Evolutionary conservation across 2,329 filamentous ascomycete genomes (phyloP).

Genomic region (Alternaria panax): DNA sequence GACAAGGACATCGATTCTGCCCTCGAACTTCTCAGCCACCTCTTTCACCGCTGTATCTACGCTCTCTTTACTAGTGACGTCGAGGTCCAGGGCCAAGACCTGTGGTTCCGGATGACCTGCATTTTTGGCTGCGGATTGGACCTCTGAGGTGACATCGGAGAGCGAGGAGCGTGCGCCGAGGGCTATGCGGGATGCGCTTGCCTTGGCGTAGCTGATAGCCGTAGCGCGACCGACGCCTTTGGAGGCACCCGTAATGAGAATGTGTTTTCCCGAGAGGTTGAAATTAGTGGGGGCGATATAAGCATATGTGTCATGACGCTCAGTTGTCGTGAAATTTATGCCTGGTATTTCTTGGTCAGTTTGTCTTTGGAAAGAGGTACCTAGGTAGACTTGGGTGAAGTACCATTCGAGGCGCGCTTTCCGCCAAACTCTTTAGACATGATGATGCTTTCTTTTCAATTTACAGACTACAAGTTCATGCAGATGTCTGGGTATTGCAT

Average conservation of each 20-base stretch:
- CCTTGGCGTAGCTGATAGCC: conserved; percentile 62
- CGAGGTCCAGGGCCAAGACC: conserved; percentile 54
- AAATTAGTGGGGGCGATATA: conserved; percentile 55
- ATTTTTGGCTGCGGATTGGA: conserved; percentile 46
- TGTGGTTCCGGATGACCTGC: conserved; percentile 46
- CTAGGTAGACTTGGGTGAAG: neutral
- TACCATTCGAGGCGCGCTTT: neutral
- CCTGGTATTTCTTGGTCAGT: conserved; percentile 4
- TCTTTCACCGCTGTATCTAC: conserved; percentile 48
- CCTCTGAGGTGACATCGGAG: conserved; percentile 41
- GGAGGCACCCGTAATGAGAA: conserved; percentile 64
- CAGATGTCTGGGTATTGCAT: rapidly evolving
- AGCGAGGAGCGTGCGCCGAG: conserved; percentile 60
- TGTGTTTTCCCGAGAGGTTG: conserved; percentile 42
- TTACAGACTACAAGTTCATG: neutral
- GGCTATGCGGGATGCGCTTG: conserved; percentile 62
- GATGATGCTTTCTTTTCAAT: neutral
- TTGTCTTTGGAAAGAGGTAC: neutral
- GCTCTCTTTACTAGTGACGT: conserved; percentile 52
- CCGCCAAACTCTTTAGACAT: neutral
- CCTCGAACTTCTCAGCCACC: conserved; percentile 32
- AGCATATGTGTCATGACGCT: conserved; percentile 61
- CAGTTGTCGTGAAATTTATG: conserved; percentile 14
- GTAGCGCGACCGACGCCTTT: conserved; percentile 62
- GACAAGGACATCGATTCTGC: conserved; percentile 55